Evolutionary conservation across 495 filamentous ascomycete species (phyloP).

Genomic region (Symbiotaphrina buchneri): DNA sequence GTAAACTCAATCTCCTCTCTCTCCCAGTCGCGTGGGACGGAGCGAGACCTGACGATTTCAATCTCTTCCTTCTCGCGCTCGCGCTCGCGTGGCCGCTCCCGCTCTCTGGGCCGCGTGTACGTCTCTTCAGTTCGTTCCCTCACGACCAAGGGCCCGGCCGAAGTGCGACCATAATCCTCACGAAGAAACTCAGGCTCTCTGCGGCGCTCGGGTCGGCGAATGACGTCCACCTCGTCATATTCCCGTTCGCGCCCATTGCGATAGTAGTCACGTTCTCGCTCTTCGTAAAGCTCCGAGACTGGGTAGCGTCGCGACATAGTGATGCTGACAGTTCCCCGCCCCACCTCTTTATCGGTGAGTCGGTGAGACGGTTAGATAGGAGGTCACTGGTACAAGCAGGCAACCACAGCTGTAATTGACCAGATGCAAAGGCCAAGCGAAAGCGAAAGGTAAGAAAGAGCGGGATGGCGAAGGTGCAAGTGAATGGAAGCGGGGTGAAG

Average conservation of each 20-base stretch:
- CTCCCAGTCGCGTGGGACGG: no score
- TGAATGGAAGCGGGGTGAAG: no score
- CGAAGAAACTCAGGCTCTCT: slow-evolving; percentile 27
- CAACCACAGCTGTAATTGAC: not conserved
- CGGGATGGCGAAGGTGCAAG: no score
- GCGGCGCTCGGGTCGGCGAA: slow-evolving; percentile 7
- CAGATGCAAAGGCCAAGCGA: not conserved
- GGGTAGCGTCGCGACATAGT: slow-evolving; percentile 12
- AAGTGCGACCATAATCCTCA: slow-evolving; percentile 24
- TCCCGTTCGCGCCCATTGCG: slow-evolving; percentile 5
- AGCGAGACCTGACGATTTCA: no score
- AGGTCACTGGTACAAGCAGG: no score
- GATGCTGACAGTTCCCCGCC: no score
- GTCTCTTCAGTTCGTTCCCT: slow-evolving; percentile 9
- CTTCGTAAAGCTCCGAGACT: slow-evolving; percentile 16
- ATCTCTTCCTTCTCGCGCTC: slow-evolving; percentile 10
- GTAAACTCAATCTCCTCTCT: not conserved
- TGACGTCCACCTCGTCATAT: slow-evolving; percentile 1
- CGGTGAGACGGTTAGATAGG: no score
- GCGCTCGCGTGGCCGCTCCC: not conserved
- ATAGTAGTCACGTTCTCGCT: slow-evolving; percentile 21
- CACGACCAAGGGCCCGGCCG: slow-evolving; percentile 21
- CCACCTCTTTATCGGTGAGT: no score
- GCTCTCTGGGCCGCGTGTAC: not conserved
- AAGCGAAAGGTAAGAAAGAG: no score